Conservation (phyloP, 768 basidiomycete genomes). For the Mycena olivaceomarginata region DNA sequence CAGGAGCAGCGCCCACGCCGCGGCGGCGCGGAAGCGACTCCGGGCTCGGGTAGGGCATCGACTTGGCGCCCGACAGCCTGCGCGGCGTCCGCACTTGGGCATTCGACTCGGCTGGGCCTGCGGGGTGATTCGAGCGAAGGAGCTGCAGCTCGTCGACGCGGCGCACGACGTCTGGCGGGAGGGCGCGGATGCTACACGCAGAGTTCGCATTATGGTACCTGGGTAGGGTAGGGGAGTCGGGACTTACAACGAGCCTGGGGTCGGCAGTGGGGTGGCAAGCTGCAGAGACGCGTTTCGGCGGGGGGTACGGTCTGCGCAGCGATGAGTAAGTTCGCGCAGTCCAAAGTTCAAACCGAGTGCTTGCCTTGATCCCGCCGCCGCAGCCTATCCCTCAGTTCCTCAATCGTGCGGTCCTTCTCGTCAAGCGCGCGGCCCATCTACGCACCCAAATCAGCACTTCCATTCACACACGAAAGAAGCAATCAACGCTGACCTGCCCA, state of each 20-base stretch:
- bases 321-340: no score
- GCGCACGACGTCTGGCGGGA: not conserved
- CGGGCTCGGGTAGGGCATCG: constrained; percentile 3
- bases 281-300: no score
- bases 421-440: not conserved
- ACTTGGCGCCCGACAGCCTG: not conserved
- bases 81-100: no score
- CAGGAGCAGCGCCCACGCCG: not conserved
- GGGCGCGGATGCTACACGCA: not conserved
- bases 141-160: not conserved
- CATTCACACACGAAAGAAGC: not conserved
- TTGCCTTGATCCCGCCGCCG: not conserved
- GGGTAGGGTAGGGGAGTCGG: no score
- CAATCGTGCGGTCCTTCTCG: not conserved
- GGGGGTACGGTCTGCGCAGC: no score
- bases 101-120: not conserved
- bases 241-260: no score
- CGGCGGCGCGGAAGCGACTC: not conserved
- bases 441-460: no score
- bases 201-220: not conserved
- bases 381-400: not conserved
- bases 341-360: not conserved
- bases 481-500: not conserved
- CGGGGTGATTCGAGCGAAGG: not conserved
- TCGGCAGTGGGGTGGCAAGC: no score